Base-by-base conservation (phyloP, 2,329 filamentous ascomycete species). In the Pseudogymnoascus sp. region DNA sequence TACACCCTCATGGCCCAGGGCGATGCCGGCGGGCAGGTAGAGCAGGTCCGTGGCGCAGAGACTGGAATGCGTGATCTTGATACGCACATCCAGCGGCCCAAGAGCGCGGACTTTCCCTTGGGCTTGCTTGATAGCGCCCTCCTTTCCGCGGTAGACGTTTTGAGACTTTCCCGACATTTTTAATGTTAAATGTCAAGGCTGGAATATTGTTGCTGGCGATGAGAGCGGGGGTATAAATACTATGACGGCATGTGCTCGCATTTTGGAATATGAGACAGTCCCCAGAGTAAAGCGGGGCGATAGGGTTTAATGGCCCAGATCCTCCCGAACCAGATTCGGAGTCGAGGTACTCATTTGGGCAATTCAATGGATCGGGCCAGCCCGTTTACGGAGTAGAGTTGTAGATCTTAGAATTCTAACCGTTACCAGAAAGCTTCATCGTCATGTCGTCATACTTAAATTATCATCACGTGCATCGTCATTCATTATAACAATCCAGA, bases 1-100 rank as follows among this genome's bases (percentile, higher is more conserved):
- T 60, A 91, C 80, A 37, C 87, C 77, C 72, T 91, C 88, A 73
- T 92, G 88, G 21, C 88, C 89, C 0, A 86, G 83, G 5, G 65
- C 73, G 65, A 71, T 70, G 21, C 74, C 71, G 13, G 62, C 73
- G 2, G 55, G 59, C 5, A 62, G 61, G 61, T 70, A 72, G 65
- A 78, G 74, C 29, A 76, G 62, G 62, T 77, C 80, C 2, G 86
- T 88, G 52, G 82, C 83, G 72, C 86, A 89, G 58, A 88, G 76
- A 27, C 86, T 85, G 2, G 83, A 85, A 62, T 84, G 82, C 5
- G 84, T 87, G 63, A 88, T 76, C 60, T 78, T 79, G 69, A 88
- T 68, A 31, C 84, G 77, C 60, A 87, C 83, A 64, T 85, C 74
- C 69, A 81, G 77, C 61, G 73, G 72, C 1, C 64, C 67, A 42